phyloP scores from a whole-genome alignment of 768 basidiomycete genomes.

The Podaxis carcinomalis region DNA sequence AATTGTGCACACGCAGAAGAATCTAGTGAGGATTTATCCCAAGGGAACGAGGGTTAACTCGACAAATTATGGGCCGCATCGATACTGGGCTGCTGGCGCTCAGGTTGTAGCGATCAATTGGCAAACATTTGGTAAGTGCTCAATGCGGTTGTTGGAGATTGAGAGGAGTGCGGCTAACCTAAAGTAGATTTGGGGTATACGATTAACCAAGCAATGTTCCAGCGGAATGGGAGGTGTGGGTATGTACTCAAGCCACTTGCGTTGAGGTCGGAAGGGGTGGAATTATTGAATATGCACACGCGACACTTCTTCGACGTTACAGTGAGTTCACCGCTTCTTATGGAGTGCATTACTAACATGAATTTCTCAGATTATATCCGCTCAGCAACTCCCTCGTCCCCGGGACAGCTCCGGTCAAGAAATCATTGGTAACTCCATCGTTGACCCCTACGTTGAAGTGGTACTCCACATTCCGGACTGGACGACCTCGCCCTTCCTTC shows the following conservation, averaged over 20 bases:
- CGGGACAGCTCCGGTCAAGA: slow-evolving; percentile 68
- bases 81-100: slow-evolving; percentile 84
- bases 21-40: slow-evolving; percentile 85
- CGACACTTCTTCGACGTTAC: slow-evolving; percentile 63
- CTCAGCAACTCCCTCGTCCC: slow-evolving; percentile 83
- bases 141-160: not conserved
- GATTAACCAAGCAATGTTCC: slow-evolving; percentile 97
- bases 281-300: slow-evolving; percentile 46
- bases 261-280: slow-evolving; percentile 62
- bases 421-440: slow-evolving; percentile 44
- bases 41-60: slow-evolving; percentile 77
- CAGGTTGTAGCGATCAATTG: slow-evolving; percentile 95
- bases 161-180: not conserved
- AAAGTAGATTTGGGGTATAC: slow-evolving; percentile 76
- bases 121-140: slow-evolving; percentile 84
- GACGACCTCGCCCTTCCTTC: slow-evolving; percentile 29
- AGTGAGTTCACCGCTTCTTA: slow-evolving; percentile 27
- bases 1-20: slow-evolving; percentile 81
- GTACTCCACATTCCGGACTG: slow-evolving; percentile 77
- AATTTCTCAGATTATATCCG: slow-evolving; percentile 53
- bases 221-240: slow-evolving; percentile 81
- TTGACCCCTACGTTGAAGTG: slow-evolving; percentile 68
- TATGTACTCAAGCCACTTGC: slow-evolving; percentile 88
- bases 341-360: not conserved
- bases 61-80: slow-evolving; percentile 84